A percentile compares a stretch with the other conserved stretches of the same genome.
Conservation (phyloP, 305 asterid species). For the Fraxinus nigra region DNA sequence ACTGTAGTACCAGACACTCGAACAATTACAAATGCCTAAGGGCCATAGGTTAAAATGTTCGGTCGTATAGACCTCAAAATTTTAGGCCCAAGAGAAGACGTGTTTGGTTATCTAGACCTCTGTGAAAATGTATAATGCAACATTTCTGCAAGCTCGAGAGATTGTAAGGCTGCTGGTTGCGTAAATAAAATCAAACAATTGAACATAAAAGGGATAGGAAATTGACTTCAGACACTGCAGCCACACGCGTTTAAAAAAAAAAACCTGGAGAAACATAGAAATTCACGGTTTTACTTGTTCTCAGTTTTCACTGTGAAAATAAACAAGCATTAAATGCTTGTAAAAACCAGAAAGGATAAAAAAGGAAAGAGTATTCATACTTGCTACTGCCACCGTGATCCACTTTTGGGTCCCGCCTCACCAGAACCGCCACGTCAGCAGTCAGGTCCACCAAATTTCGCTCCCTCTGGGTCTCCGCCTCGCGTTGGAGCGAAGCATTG, state of each 20-base stretch:
- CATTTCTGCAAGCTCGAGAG: background rate
- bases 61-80: background rate
- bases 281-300: conserved; percentile 2
- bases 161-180: background rate
- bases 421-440: conserved; percentile 17
- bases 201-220: background rate
- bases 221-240: background rate
- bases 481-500: conserved; percentile 23
- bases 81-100: background rate
- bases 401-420: conserved; percentile 25
- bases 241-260: background rate
- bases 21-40: background rate
- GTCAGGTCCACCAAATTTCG: conserved; percentile 21
- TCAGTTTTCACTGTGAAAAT: conserved; percentile 23
- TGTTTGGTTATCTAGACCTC: background rate
- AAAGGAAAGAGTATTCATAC: conserved; percentile 35
- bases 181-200: background rate
- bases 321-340: conserved; percentile 14
- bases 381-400: conserved; percentile 33
- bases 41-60: background rate
- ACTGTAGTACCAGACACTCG: background rate
- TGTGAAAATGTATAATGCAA: background rate
- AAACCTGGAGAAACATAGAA: background rate
- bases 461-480: conserved; percentile 17
- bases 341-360: conserved; percentile 8